Evolutionary conservation across 352 stramenopile species (phyloP), one percentile per base, ranked within the genome.

Genomic region (Globisporangium canariense): DNA sequence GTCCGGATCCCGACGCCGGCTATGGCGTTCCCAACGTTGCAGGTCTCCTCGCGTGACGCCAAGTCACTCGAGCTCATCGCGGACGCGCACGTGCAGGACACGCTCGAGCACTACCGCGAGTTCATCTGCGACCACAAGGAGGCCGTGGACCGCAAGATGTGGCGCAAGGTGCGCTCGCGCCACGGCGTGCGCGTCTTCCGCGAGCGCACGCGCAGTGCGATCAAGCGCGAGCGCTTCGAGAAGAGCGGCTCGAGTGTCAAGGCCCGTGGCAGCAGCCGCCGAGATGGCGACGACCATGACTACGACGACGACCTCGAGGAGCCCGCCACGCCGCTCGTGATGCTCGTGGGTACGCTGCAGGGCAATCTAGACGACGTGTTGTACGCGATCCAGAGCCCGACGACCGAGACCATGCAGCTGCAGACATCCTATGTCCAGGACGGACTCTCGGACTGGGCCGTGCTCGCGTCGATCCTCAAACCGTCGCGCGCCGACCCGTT

Each of bases 351-450:
- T 10, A 69, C 40, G 43, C 36, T 72, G 38, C 32, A 56, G 10
- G 66, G 62, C 22, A 66, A 46, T 22, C 38, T 72, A 2, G 62
- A 72, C 22, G 66, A 72, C 28, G 49, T 64, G 41, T 38, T 72
- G 22, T 69, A 63, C 46, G 57, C 62, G 16, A 20, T 61, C 11
- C 25, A 53, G 28, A 55, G 22, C 20, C 73, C 71, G 36, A 81
- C 75, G 46, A 58, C 74, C 45, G 77, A 78, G 34, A 67, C 65
- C 46, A 82, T 86, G 77, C 73, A 76, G 59, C 75, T 88, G 60
- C 76, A 84, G 51, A 76, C 75, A 20, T 74, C 78, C 10, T 84
- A 86, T 66, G 67, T 86, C 43, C 66, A 84, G 6, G 81, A 87
- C 61, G 65, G 76, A 56, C 67, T 86, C 41, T 71, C 79, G 14